Percentiles rank a stretch among this genome's conserved stretches.
Conservation (phyloP, 306 rosid species). For the Trichosanthes cucumerina region DNA sequence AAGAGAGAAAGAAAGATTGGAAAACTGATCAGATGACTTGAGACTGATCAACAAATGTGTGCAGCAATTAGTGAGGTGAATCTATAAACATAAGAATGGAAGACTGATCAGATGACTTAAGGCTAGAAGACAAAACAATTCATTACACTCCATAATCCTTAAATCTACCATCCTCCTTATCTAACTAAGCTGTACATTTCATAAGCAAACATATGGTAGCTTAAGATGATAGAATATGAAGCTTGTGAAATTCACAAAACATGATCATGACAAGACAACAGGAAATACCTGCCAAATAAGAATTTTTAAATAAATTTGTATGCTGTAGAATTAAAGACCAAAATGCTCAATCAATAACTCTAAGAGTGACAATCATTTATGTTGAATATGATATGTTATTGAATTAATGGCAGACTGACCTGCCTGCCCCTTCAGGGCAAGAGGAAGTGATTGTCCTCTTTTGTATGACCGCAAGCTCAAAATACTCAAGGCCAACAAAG, state of each 20-base stretch:
- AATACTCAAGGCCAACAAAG: conserved; percentile 60
- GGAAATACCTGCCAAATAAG: neutral
- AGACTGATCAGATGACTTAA: neutral
- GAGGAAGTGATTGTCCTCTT: conserved; percentile 45
- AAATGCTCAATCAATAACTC: neutral
- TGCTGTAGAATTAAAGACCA: neutral
- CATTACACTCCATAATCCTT: neutral
- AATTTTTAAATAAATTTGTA: neutral
- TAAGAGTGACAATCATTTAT: neutral
- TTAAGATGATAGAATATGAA: neutral
- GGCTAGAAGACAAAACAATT: neutral
- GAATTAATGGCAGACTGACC: conserved; percentile 38
- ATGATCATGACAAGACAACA: neutral
- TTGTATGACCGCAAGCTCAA: conserved; percentile 55
- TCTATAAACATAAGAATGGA: neutral
- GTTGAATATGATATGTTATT: neutral
- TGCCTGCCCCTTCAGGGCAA: conserved; percentile 73
- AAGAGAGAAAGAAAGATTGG: too few species aligned
- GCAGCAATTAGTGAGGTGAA: neutral
- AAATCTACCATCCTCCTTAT: neutral
- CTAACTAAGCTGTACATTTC: neutral
- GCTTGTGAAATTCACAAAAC: neutral
- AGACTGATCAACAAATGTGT: neutral
- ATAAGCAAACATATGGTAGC: neutral
- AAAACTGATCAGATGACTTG: neutral